Evolutionary conservation across 257 asterid species (phyloP), one percentile per base, ranked within the genome.

Genomic region (Jasminum sambac): DNA sequence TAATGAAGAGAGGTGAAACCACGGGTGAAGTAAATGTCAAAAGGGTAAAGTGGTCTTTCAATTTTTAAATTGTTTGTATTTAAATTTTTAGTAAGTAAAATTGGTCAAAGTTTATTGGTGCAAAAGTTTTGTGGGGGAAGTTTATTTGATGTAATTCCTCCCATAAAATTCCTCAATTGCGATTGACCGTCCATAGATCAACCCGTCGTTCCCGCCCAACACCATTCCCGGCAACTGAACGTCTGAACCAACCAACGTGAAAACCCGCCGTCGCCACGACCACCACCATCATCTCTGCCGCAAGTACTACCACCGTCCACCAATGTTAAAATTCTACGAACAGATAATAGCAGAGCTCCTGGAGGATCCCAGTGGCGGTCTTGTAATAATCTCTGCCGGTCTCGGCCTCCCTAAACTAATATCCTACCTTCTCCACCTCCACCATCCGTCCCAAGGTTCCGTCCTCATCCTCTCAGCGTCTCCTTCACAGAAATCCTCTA

Each of bases 391-490:
- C 34, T 94, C 99, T 79, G 78, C 88, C 60, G 96, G 99, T 66
- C 93, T 94, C 44, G 92, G 80, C 76, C 92, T 91, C 76, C 91
- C 88, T 74, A 94, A 89, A 70, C 87, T 94, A 63, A 74, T 91
- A 17, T 80, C 90, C 44, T 75, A 88, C 19, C 96, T 94, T 68
- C 88, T 89, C 68, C 81, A 38, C 61, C 99, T 86, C 88, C 99
- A 94, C 88, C 87, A 88, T 72, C 74, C 89, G 57, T 81, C 96
- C 24, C 95, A 84, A 71, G 97, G 97, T 64, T 84, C 90, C 16
- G 74, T 91, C 74, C 88, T 94, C 66, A 81, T 94, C 84, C 96
- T 91, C 74, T 89, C 94, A 79, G 88, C 98, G 69, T 74, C 91
- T 2, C 70, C 90, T 30, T 81, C 95, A 11, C 98, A 86, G 60